Base-by-base conservation (phyloP, 345 rosid genomes). In the Citrus unshiu region DNA sequence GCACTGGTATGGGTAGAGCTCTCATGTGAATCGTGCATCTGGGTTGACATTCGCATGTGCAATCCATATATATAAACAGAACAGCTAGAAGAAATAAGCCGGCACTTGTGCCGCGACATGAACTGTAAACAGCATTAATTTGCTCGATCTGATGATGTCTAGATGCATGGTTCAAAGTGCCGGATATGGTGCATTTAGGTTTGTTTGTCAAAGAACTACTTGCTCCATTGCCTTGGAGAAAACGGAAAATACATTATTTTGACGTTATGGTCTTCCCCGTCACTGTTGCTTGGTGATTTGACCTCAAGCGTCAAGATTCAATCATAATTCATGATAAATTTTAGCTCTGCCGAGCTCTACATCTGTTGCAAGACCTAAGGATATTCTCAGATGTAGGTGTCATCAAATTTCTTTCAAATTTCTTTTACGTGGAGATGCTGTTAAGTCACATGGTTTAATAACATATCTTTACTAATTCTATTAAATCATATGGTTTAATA, bases 161-260 rank as follows among this genome's bases (percentile, higher is more conserved):
- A 60, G 37, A 60, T 59, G 35, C 67, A 59, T 24, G 51, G 9
- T 58, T 40, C 66, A 60, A 12, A 37, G 10, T 34, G 16, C 39
- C 37, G n/a, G 37, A 35, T 21, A 66, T 35, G 70, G 49, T 5
- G 21, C 34, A 6, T 32, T 32, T 32, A 19, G 68, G 39, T 18
- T 32, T 35, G n/a, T 39, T 62, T 62, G 69, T 40, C 77, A 61
- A 61, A 61, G 69, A 40, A 61, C 25, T 7, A 74, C 18, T 7
- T 59, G 54, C 27, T 40, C 10, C 57, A 25, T 25, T 61, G 43
- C 18, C 68, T 40, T 61, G 2, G 37, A 40, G 40, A 22, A 39
- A 39, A 43, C 62, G 61, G 62, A 30, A 54, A 18, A 3, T 13
- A 3, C 51, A 46, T 46, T 43, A 37, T 37, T 27, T 74, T 27